These are phyloP conservation scores for Suillus placidus DNA, from an alignment of 768 basidiomycete genomes.

Conservation along the genomic window DNA sequence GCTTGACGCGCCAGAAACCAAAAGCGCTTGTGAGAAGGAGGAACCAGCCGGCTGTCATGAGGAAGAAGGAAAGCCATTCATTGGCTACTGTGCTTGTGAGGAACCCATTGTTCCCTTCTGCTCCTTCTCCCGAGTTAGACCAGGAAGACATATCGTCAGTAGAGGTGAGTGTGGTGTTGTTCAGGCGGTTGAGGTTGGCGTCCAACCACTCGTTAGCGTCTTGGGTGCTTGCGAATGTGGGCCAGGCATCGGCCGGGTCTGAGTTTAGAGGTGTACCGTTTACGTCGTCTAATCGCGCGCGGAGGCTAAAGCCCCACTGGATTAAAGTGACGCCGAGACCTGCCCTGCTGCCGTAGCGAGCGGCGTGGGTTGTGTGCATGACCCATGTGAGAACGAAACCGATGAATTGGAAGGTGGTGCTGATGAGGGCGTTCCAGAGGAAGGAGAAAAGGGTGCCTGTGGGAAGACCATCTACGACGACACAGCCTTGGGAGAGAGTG, in stretches of 20 bases:
- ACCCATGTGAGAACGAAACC: slow-evolving; percentile 93
- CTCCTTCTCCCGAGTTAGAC: slow-evolving; percentile 37
- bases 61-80: slow-evolving; percentile 93
- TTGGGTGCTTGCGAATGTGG: slow-evolving; percentile 47
- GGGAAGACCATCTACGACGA: slow-evolving; percentile 88
- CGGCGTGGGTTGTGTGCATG: slow-evolving; percentile 90
- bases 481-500: slow-evolving; percentile 54
- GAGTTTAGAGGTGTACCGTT: slow-evolving; percentile 38
- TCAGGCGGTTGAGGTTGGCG: slow-evolving; percentile 23
- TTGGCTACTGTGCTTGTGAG: slow-evolving; percentile 70
- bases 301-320: slow-evolving; percentile 88
- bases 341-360: slow-evolving; percentile 89
- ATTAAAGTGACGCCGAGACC: slow-evolving; percentile 96
- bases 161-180: slow-evolving; percentile 27
- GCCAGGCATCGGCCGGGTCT: slow-evolving; percentile 33
- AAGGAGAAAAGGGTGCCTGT: slow-evolving; percentile 84
- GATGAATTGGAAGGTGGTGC: slow-evolving; percentile 96
- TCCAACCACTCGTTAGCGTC: slow-evolving; percentile 50
- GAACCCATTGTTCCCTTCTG: slow-evolving; percentile 22
- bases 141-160: slow-evolving; percentile 27
- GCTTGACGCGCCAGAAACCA: slow-evolving; percentile 87
- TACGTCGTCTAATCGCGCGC: slow-evolving; percentile 51
- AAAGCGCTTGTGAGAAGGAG: slow-evolving; percentile 88
- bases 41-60: slow-evolving; percentile 93
- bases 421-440: slow-evolving; percentile 91